Evolutionary conservation across 331 rosid species (phyloP).

Genomic region (Quercus phellos): DNA sequence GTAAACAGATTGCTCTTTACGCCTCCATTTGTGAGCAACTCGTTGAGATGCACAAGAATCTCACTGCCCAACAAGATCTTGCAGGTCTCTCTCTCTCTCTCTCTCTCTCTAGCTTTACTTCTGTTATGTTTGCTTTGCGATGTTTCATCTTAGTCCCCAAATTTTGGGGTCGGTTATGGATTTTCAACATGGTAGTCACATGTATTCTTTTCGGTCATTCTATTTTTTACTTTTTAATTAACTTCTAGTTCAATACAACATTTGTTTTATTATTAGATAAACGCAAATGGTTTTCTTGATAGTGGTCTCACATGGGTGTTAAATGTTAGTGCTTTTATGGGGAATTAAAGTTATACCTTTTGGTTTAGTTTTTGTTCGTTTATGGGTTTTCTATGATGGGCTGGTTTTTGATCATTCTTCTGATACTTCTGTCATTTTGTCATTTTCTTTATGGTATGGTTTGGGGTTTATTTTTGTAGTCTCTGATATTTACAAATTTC

Average conservation of each 20-base stretch:
- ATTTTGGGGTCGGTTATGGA: not conserved
- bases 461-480: not conserved
- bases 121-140: not conserved
- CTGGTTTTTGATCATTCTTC: not conserved
- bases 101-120: not conserved
- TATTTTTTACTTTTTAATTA: too few species aligned
- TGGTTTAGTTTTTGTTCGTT: not conserved
- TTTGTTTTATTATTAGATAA: not conserved
- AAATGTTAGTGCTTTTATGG: not conserved
- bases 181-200: too few species aligned
- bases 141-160: not conserved
- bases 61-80: slow-evolving; percentile 82
- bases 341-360: not conserved
- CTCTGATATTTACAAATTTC: not conserved
- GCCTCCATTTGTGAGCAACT: slow-evolving; percentile 81
- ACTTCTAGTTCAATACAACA: not conserved
- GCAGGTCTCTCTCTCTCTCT: slow-evolving; percentile 38
- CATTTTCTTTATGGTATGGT: not conserved
- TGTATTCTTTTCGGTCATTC: too few species aligned
- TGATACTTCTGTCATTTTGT: not conserved
- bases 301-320: not conserved
- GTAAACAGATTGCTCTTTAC: slow-evolving; percentile 82
- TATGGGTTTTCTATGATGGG: too few species aligned
- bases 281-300: not conserved
- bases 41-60: slow-evolving; percentile 73